Evolutionary conservation across 345 rosid species (phyloP), one percentile per base, ranked within the genome.

Genomic region (Hibiscus mutabilis): DNA sequence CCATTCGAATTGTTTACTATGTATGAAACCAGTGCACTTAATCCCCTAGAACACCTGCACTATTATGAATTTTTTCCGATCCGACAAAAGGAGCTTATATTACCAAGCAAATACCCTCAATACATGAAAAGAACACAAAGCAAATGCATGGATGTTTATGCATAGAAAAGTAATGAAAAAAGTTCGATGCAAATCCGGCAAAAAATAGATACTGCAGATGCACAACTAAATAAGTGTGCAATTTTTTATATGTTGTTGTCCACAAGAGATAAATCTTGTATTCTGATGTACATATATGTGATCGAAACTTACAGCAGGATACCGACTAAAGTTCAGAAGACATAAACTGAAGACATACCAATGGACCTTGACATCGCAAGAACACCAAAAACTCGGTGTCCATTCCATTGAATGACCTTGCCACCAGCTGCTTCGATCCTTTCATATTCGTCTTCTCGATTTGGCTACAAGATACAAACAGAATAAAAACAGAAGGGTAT

Each of bases 371-470:
- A 94, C 97, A 94, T 90, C 31, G 97, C 98, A 66, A 91, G 93
- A 75, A 94, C 98, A 12, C 98, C 98, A 72, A 90, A 94, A 65
- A 94, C 98, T 47, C 97, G 97, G 70, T 91, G 92, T 19, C 97
- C 97, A 69, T 94, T 93, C 98, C 97, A 94, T 55, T 88, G 93
- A 68, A 94, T 94, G 74, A 94, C 96, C 85, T 88, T 94, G 53
- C 98, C 98, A 70, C 97, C 98, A 60, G 98, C 92, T 56, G 87
- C 93, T 77, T 94, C 97, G 60, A 94, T 94, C 78, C 98, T 91
- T 68, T 89, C 86, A 82, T 82, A 88, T 77, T 91, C 98, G 81
- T 94, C 98, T 75, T 91, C 95, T 74, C 95, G 87, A 78, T 91
- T 89, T 60, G 98, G 97, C 98, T 93, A 81, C 70, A 69, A 83